These are phyloP conservation scores for Monilinia fructigena DNA, from an alignment of 2,329 filamentous ascomycete species.

Conservation along the genomic window DNA sequence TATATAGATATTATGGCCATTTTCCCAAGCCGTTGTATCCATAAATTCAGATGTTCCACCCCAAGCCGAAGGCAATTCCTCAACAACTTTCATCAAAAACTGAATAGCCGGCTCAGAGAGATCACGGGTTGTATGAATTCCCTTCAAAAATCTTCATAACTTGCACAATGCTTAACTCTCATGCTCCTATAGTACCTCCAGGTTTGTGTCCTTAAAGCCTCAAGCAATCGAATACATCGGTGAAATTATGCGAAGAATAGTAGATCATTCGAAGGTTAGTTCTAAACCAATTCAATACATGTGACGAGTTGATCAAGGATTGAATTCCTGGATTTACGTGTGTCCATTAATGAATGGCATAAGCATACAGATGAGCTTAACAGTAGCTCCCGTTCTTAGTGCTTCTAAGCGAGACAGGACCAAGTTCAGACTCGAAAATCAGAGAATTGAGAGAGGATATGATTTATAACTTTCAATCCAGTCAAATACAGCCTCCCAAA, in stretches of 20 bases:
- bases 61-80: conserved; percentile 1
- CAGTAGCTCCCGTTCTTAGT: background rate
- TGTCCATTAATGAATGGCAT: too few relatives aligned
- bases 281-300: background rate
- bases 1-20: background rate
- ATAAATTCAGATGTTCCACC: background rate
- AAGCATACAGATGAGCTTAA: background rate
- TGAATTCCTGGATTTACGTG: too few relatives aligned
- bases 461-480: too few relatives aligned
- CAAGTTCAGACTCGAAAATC: too few relatives aligned
- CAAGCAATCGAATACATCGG: background rate
- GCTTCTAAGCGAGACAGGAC: background rate
- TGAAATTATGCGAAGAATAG: background rate
- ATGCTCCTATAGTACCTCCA: background rate
- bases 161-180: background rate
- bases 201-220: background rate
- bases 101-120: background rate
- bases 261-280: background rate
- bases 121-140: background rate
- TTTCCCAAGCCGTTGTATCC: background rate
- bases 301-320: background rate
- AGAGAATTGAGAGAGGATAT: too few relatives aligned
- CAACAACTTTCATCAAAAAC: background rate
- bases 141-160: background rate
- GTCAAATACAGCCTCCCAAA: too few relatives aligned